These are phyloP conservation scores for Clavulina sp. DNA, from an alignment of 768 basidiomycete genomes.

Conservation along the genomic window DNA sequence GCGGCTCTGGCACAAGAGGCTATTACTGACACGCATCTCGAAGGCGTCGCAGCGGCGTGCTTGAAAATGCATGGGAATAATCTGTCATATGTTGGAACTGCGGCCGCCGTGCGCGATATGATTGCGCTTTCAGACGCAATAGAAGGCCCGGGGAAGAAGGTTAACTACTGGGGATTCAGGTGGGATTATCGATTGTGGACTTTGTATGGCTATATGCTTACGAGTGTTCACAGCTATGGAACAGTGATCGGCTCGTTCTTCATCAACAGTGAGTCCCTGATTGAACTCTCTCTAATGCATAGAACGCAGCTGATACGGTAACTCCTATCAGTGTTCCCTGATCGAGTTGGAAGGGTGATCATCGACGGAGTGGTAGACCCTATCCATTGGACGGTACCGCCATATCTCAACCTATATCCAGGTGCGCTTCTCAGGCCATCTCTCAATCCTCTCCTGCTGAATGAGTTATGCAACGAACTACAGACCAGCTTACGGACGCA, in stretches of 20 bases:
- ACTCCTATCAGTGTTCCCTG: slow-evolving; percentile 2
- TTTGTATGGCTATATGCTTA: too few relatives aligned
- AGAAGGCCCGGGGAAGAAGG: not conserved
- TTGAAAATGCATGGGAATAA: too few relatives aligned
- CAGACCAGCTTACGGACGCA: not conserved
- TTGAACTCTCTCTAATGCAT: not conserved
- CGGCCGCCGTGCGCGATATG: not conserved
- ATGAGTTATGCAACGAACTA: not conserved
- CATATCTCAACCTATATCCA: slow-evolving; percentile 3
- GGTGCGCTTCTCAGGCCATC: too few relatives aligned
- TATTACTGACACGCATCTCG: too few relatives aligned
- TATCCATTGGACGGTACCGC: not conserved
- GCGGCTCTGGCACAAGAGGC: too few relatives aligned
- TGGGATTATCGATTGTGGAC: too few relatives aligned
- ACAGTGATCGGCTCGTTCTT: not conserved
- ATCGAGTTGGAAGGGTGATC: slow-evolving; percentile 5
- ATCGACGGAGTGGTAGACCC: slow-evolving; percentile 7
- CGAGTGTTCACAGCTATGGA: too few relatives aligned
- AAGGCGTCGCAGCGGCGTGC: too few relatives aligned
- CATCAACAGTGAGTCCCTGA: slow-evolving; percentile 5
- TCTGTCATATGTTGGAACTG: too few relatives aligned
- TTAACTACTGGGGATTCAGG: slow-evolving; percentile 1
- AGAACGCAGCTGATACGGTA: not conserved
- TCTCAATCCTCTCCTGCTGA: not conserved
- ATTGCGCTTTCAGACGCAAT: not conserved